Conservation (phyloP, 1,284 basidiomycete species). For the Anthracocystis panici-leucophaei region DNA sequence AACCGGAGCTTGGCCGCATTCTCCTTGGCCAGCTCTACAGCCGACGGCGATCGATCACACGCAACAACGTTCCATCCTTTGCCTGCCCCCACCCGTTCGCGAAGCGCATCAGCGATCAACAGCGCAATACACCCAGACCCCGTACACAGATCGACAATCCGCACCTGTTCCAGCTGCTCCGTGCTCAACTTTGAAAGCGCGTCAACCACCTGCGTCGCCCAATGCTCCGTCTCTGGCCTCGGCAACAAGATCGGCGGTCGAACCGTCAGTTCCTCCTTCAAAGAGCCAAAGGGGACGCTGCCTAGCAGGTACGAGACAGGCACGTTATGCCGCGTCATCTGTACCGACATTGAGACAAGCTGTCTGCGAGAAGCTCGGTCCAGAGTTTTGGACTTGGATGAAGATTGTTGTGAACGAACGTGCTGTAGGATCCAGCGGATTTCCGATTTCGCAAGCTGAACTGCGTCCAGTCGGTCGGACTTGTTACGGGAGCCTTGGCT, state of each 20-base stretch:
- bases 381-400: not conserved
- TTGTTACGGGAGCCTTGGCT: constrained; percentile 13
- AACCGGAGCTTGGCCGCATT: constrained; percentile 34
- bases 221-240: constrained; percentile 43
- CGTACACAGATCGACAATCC: constrained; percentile 38
- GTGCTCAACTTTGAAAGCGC: not conserved
- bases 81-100: not conserved
- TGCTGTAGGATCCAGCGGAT: constrained; percentile 37
- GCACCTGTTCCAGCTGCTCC: not conserved
- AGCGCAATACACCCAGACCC: constrained; percentile 42
- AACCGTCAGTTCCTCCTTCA: constrained; percentile 29
- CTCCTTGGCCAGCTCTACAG: constrained; percentile 35
- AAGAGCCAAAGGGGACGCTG: constrained; percentile 29
- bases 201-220: constrained; percentile 26
- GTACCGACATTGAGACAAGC: constrained; percentile 19
- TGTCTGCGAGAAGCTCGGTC: constrained; percentile 16
- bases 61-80: constrained; percentile 29
- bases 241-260: constrained; percentile 35
- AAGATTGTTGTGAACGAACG: constrained; percentile 19
- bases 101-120: constrained; percentile 34
- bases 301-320: constrained; percentile 43
- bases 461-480: constrained; percentile 27
- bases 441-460: constrained; percentile 31
- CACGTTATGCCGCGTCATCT: constrained; percentile 30
- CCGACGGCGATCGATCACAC: constrained; percentile 29